A percentile compares a stretch with the other conserved stretches of the same genome.
Evolutionary conservation across 306 rosid genomes (phyloP).

Genomic region (Ammopiptanthus mongolicus): DNA sequence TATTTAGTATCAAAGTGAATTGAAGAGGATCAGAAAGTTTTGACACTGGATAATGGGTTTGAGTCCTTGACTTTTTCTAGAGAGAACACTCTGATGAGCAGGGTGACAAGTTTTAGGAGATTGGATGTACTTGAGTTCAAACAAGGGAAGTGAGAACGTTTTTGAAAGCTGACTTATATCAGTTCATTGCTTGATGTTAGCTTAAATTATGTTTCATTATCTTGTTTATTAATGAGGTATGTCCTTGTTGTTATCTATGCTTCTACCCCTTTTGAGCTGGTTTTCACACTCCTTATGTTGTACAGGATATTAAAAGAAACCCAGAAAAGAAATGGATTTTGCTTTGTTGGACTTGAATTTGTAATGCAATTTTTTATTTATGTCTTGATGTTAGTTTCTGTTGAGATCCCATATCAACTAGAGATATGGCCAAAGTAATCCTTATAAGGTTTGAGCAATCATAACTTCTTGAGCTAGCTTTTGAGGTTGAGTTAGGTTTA

Average conservation of each 20-base stretch:
- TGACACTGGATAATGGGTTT: neutral
- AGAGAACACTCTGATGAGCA: no score
- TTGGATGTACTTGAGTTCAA: neutral
- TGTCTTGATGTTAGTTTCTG: neutral
- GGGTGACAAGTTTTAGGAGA: neutral
- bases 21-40: neutral
- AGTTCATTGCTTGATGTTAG: slow-evolving; percentile 1
- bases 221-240: neutral
- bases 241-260: neutral
- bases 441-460: no score
- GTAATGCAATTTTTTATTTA: neutral
- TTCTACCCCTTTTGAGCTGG: neutral
- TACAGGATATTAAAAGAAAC: neutral
- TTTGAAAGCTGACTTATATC: neutral
- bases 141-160: neutral
- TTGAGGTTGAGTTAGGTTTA: no score
- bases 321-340: neutral
- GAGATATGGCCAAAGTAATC: no score
- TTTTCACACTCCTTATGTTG: neutral
- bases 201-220: neutral
- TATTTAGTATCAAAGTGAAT: neutral
- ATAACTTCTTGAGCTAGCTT: no score
- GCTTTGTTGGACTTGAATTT: neutral
- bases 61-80: neutral
- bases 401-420: no score